phyloP scores from a whole-genome alignment of 2,329 filamentous ascomycete genomes.

The Sordariomycetes sp. region DNA sequence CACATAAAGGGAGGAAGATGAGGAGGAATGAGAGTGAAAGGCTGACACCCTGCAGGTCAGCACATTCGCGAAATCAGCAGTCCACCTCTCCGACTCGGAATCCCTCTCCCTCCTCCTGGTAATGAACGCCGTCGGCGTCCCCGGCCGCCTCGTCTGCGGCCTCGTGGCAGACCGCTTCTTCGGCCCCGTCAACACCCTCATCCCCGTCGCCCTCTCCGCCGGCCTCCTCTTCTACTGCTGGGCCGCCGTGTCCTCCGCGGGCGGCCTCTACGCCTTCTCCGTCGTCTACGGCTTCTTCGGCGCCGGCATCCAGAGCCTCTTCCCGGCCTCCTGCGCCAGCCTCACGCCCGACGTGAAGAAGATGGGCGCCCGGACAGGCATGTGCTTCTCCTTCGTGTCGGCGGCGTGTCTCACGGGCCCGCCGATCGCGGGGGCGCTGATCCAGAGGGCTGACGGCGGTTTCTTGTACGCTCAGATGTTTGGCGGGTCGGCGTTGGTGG shows the following conservation, averaged over 20 bases:
- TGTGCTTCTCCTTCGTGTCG: slow-evolving; percentile 45
- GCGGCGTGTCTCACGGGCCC: slow-evolving; percentile 41
- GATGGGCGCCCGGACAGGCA: slow-evolving; percentile 44
- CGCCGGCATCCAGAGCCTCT: slow-evolving; percentile 51
- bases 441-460: slow-evolving; percentile 25
- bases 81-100: slow-evolving; percentile 17
- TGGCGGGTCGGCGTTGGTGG: slow-evolving; percentile 25
- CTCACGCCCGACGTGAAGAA: slow-evolving; percentile 40
- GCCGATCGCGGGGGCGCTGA: slow-evolving; percentile 39
- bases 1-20: too few species aligned
- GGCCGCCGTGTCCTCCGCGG: slow-evolving; percentile 39
- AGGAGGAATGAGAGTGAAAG: neutral
- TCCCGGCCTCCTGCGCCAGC: slow-evolving; percentile 39
- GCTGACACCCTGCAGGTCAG: slow-evolving; percentile 29
- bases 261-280: slow-evolving; percentile 50
- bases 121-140: slow-evolving; percentile 50
- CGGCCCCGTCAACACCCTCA: slow-evolving; percentile 58
- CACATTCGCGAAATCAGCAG: slow-evolving; percentile 29
- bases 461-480: slow-evolving; percentile 39
- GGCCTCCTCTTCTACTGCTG: slow-evolving; percentile 40
- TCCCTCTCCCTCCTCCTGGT: slow-evolving; percentile 51
- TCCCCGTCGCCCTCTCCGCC: too few species aligned
- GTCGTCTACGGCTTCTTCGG: slow-evolving; percentile 53
- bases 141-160: slow-evolving; percentile 48
- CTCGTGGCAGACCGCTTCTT: slow-evolving; percentile 40